Conservation (phyloP, 2,329 filamentous ascomycete species). For the Fusarium pseudograminearum region DNA sequence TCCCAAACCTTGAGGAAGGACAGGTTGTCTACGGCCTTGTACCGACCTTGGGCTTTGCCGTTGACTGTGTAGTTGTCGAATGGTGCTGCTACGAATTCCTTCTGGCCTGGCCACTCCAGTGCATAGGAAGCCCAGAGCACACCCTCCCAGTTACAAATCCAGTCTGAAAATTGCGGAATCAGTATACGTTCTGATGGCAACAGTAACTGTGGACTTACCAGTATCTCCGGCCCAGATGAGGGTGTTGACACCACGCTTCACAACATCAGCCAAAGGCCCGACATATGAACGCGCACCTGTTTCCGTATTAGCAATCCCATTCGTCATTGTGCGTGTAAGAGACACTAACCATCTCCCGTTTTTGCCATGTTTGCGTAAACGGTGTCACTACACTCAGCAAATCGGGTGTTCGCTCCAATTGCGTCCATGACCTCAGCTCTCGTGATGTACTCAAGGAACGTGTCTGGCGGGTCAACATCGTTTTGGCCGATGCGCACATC, state of each 20-base stretch:
- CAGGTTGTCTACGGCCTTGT: slow-evolving; percentile 66
- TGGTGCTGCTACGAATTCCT: slow-evolving; percentile 53
- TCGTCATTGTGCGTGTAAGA: too few species aligned
- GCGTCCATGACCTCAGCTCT: slow-evolving; percentile 42
- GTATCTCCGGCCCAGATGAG: slow-evolving; percentile 68
- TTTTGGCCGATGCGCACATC: slow-evolving; percentile 56
- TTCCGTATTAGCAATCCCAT: slow-evolving; percentile 11
- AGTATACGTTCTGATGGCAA: neutral
- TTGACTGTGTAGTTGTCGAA: slow-evolving; percentile 60
- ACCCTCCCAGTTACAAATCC: slow-evolving; percentile 70
- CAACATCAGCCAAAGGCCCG: slow-evolving; percentile 57
- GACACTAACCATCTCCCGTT: slow-evolving; percentile 43
- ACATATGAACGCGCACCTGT: slow-evolving; percentile 59
- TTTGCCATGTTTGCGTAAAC: slow-evolving; percentile 42
- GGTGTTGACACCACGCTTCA: slow-evolving; percentile 61
- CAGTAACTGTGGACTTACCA: slow-evolving; percentile 41
- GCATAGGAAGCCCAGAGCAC: slow-evolving; percentile 60
- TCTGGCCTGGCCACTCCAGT: slow-evolving; percentile 56
- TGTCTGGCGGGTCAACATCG: slow-evolving; percentile 43
- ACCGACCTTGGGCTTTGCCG: slow-evolving; percentile 61
- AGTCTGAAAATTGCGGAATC: slow-evolving; percentile 54
- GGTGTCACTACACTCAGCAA: slow-evolving; percentile 43
- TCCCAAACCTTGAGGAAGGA: slow-evolving; percentile 70
- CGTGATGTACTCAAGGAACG: slow-evolving; percentile 42
- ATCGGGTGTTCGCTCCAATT: slow-evolving; percentile 44